Evolutionary conservation across 129 eudicot species (phyloP).

Genomic region (Artemisia argyi): DNA sequence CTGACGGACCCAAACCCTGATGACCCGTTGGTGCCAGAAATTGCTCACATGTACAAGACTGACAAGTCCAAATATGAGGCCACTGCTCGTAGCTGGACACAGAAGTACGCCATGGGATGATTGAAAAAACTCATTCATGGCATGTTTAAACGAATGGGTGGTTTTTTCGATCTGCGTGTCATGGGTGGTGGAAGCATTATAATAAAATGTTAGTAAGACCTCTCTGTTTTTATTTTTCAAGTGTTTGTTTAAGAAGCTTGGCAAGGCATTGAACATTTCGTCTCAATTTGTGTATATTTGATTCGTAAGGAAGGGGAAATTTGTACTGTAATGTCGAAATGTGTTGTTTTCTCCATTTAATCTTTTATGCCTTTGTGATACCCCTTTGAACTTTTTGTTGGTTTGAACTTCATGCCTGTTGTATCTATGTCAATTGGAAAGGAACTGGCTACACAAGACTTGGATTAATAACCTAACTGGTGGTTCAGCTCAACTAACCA

Average conservation of each 20-base stretch:
- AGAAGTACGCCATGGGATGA: conserved; percentile 77
- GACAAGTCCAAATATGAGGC: conserved; percentile 69
- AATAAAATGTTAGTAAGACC: conserved; percentile 36
- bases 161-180: conserved; percentile 6
- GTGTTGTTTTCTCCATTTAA: not conserved
- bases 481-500: no score
- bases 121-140: not conserved
- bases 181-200: conserved; percentile 19
- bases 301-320: conserved; percentile 27
- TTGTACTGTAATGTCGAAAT: conserved; percentile 23
- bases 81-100: conserved; percentile 88
- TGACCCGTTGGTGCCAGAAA: conserved; percentile 74
- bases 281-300: conserved; percentile 37
- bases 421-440: no score
- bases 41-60: conserved; percentile 79
- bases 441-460: no score
- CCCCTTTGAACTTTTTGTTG: not conserved
- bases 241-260: conserved; percentile 40
- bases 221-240: conserved; percentile 19
- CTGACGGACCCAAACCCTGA: conserved; percentile 78
- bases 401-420: no score
- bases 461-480: no score
- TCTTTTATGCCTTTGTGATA: conserved; percentile 5
- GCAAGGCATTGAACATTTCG: conserved; percentile 30
- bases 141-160: conserved; percentile 21